These are phyloP conservation scores for Maudiozyma humilis DNA, from an alignment of 1,139 yeast species.

Conservation along the genomic window DNA sequence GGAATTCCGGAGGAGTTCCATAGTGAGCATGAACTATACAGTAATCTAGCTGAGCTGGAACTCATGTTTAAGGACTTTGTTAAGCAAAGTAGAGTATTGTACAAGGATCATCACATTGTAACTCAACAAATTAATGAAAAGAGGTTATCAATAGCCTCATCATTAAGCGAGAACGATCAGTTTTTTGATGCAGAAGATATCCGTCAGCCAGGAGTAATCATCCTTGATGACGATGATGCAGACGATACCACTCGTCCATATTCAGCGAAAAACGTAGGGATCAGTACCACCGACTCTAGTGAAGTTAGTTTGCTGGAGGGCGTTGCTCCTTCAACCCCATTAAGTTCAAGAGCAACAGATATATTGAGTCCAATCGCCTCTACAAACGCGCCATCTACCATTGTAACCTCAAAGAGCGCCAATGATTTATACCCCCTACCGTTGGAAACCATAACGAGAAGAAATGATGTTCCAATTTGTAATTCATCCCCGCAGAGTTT, in stretches of 20 bases:
- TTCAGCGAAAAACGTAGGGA: neutral
- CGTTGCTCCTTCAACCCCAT: neutral
- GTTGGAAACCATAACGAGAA: constrained; percentile 39
- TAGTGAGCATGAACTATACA: constrained; percentile 19
- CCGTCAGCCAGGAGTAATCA: constrained; percentile 24
- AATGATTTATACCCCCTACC: constrained; percentile 59
- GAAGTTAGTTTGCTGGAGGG: neutral
- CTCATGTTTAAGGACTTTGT: constrained; percentile 18
- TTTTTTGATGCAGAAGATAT: constrained; percentile 31
- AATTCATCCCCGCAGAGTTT: constrained; percentile 72
- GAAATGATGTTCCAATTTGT: constrained; percentile 54
- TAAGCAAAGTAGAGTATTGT: constrained; percentile 16
- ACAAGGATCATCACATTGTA: constrained; percentile 15
- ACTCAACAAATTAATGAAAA: constrained; percentile 10
- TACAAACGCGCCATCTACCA: neutral
- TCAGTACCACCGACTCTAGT: neutral
- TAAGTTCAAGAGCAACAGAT: neutral
- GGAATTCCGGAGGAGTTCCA: neutral
- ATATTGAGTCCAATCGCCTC: neutral
- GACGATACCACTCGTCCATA: constrained; percentile 10
- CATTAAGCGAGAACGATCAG: constrained; percentile 25
- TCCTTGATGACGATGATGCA: constrained; percentile 28
- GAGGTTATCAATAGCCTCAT: constrained; percentile 16
- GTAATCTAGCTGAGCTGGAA: constrained; percentile 22
- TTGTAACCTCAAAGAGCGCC: neutral